Conservation (phyloP, 2,329 filamentous ascomycete species). For the Cytospora leucostoma region DNA sequence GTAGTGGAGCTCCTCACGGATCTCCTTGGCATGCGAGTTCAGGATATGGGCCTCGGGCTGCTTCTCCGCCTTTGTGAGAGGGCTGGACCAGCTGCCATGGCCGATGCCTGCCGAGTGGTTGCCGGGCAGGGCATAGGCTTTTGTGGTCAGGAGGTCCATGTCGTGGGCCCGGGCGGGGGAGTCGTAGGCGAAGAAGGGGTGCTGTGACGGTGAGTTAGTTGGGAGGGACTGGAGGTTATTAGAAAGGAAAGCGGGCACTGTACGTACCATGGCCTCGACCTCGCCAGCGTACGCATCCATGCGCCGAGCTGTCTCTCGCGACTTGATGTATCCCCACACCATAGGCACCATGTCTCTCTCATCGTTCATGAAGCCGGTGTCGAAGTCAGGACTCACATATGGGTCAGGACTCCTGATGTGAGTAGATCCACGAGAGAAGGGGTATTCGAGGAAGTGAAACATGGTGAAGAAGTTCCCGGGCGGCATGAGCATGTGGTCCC, state of each 20-base stretch:
- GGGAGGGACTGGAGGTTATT: slow-evolving; percentile 22
- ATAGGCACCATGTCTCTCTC: slow-evolving; percentile 82
- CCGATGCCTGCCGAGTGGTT: slow-evolving; percentile 72
- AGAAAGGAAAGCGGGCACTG: neutral
- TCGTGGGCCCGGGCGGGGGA: slow-evolving; percentile 70
- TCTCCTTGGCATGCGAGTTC: slow-evolving; percentile 63
- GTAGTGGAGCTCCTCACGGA: slow-evolving; percentile 68
- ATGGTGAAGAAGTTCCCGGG: slow-evolving; percentile 81
- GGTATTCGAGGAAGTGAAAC: slow-evolving; percentile 81
- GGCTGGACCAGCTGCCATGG: slow-evolving; percentile 71
- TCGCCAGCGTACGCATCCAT: slow-evolving; percentile 80
- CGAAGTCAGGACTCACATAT: slow-evolving; percentile 76
- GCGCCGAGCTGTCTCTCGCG: slow-evolving; percentile 74
- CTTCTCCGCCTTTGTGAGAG: slow-evolving; percentile 55
- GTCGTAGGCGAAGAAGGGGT: slow-evolving; percentile 73
- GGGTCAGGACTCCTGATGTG: slow-evolving; percentile 72
- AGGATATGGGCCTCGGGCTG: slow-evolving; percentile 50
- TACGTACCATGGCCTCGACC: slow-evolving; percentile 54
- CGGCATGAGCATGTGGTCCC: slow-evolving; percentile 64
- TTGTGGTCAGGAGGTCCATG: slow-evolving; percentile 74
- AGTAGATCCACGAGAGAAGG: slow-evolving; percentile 71
- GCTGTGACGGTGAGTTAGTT: slow-evolving; percentile 43
- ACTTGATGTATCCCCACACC: slow-evolving; percentile 85
- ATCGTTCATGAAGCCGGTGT: slow-evolving; percentile 83
- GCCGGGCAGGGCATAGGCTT: slow-evolving; percentile 71